These are phyloP conservation scores for Fusarium camptoceras DNA, from an alignment of 2,329 filamentous ascomycete species.

Conservation along the genomic window DNA sequence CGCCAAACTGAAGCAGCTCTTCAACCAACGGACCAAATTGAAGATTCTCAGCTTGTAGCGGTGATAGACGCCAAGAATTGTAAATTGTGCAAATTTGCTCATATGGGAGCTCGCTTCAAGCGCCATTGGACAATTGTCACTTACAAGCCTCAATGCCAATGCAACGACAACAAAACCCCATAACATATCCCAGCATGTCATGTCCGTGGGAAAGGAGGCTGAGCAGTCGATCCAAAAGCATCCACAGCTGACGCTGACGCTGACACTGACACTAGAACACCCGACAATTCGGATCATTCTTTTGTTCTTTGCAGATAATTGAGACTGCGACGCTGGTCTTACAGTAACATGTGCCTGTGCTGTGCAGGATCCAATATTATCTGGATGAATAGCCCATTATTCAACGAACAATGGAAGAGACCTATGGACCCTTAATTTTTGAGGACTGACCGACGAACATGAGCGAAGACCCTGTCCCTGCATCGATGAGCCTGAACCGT, in stretches of 20 bases:
- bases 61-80: constrained; percentile 12
- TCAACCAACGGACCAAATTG: background rate
- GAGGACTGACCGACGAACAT: constrained; percentile 16
- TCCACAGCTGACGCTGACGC: background rate
- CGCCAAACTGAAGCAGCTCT: background rate
- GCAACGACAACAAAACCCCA: constrained; percentile 9
- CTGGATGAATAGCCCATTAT: background rate
- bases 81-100: constrained; percentile 18
- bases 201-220: background rate
- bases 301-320: constrained; percentile 11
- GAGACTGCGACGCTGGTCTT: constrained; percentile 28
- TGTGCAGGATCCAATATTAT: constrained; percentile 12
- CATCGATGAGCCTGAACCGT: constrained; percentile 42
- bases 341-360: background rate
- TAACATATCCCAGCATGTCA: background rate
- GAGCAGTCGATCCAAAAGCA: background rate
- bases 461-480: constrained; percentile 36
- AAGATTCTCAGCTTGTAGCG: background rate
- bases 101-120: constrained; percentile 9
- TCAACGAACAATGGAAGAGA: background rate
- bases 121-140: constrained; percentile 33
- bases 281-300: constrained; percentile 38
- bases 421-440: constrained; percentile 31
- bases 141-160: constrained; percentile 35
- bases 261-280: constrained; percentile 14